Evolutionary conservation across 208 protist genomes (phyloP), one percentile per base, ranked within the genome.

Genomic region (Trypanosoma vivax): DNA sequence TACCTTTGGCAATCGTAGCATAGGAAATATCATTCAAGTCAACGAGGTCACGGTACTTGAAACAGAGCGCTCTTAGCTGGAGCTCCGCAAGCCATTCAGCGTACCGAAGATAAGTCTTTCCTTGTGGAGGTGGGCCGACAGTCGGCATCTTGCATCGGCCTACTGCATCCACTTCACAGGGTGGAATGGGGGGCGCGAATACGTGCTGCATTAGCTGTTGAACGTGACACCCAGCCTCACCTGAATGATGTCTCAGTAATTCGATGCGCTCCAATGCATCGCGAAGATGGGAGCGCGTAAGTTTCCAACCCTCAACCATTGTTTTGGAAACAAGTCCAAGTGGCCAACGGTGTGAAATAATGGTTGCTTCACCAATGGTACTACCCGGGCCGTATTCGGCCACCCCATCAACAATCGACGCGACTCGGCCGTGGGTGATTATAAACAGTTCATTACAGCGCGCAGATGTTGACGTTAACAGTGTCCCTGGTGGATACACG

Each of bases 231-330:
- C 67, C 81, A 46, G 74, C 64, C 30, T 83, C 64, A 45, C 85
- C 85, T 1, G 85, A 92, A 71, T 86, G 75, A 18, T 34, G 27
- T 35, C 83, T 68, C n/a, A 92, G 60, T 11, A 70, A 29, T 39
- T 92, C 85, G 40, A 76, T 70, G 16, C 75, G 74, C 35, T 72
- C 53, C 4, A 92, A 64, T 9, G 76, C 85, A 40, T 88, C 80
- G 35, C 68, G 48, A 31, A 90, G 74, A 18, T 70, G 35, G n/a
- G 70, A 62, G 4, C 68, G 74, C 34, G 49, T 69, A 30, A 93
- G 68, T 38, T 70, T 64, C 86, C 86, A 93, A n/a, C 86, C 78
- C 60, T 93, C 86, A 60, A 93, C 81, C 79, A 93, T 93, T 23
- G 76, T 70, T 39, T 77, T 72, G 6, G 86, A 81, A 2, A 78